These are phyloP conservation scores for Gossypium davidsonii DNA, from an alignment of 441 rosid genomes.

Conservation along the genomic window DNA sequence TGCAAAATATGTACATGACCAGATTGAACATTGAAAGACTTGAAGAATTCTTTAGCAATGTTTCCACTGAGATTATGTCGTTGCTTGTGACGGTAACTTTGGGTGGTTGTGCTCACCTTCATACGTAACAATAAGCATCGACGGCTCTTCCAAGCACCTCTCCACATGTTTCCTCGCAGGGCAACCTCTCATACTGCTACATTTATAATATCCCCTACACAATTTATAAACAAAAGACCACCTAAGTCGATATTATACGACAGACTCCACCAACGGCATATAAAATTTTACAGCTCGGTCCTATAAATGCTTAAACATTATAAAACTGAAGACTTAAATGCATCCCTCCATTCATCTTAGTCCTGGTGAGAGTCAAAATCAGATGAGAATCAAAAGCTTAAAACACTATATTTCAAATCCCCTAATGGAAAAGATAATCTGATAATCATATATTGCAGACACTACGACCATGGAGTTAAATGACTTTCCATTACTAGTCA, in stretches of 20 bases:
- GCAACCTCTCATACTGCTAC: slow-evolving; percentile 98
- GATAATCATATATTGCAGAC: neutral
- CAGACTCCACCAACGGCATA: neutral
- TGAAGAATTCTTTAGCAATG: neutral
- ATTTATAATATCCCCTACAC: slow-evolving; percentile 92
- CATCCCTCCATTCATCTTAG: neutral
- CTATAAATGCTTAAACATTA: neutral
- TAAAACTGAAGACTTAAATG: neutral
- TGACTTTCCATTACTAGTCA: neutral
- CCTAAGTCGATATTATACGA: neutral
- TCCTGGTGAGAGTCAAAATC: neutral
- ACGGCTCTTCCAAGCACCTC: slow-evolving; percentile 83
- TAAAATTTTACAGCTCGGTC: neutral
- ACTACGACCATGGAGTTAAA: neutral
- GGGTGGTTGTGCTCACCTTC: slow-evolving; percentile 95
- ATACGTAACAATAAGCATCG: slow-evolving; percentile 87
- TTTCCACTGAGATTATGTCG: slow-evolving; percentile 21
- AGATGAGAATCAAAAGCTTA: neutral
- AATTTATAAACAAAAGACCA: neutral
- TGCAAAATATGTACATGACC: slow-evolving; percentile 22
- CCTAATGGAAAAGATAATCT: neutral
- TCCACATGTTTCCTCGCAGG: slow-evolving; percentile 99
- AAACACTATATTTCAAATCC: neutral
- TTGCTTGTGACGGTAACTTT: slow-evolving; percentile 53
- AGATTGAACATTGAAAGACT: slow-evolving; percentile 9